Base-by-base conservation (phyloP, 257 asterid genomes). In the Solanum chmielewskii region DNA sequence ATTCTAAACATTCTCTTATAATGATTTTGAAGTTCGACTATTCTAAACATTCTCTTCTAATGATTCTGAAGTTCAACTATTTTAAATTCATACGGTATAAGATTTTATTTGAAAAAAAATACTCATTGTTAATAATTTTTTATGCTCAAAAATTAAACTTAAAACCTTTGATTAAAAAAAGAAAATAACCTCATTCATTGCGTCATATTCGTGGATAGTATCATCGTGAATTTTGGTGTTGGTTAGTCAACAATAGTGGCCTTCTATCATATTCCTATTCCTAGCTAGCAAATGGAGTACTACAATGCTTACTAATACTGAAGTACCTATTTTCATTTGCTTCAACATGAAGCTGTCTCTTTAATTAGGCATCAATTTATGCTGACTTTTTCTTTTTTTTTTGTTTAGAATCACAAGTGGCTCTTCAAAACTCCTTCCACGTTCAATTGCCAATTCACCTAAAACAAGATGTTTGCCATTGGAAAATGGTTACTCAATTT, bases 111-210 rank as follows among this genome's bases (percentile, higher is more conserved):
- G 2, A 14, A 14, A 14, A 2, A 47, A 47, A 14, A 1, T 3
- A 14, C 20, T 47, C 0, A 4, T 1, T 0, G 0, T 2, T 47
- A 47, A 47, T 47, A 0, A 47, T 1, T 49, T 49, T 49, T 49
- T 2, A 5, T 49, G 15, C 2, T 49, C 8, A 15, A 49, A 0
- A 49, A 0, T 49, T 0, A 0, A 49, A 49, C 2, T 49, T 15
- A 0, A 15, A 49, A 49, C 0, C 0, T 49, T 0, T 15, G 0
- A 49, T 49, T 49, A 49, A 47, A 47, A 47, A 4, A 35, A 2
- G 1, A 1, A 35, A 47, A 14, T 7, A 47, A 4, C 0, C 0
- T 13, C 1, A 47, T 15, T 0, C 21, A 49, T 2, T 49, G 21
- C 3, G 0, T 1, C 23, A 2, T 49, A 49, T 49, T 7, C 5